Base-by-base conservation (phyloP, 2,329 filamentous ascomycete genomes). In the Pleurostoma richardsiae region DNA sequence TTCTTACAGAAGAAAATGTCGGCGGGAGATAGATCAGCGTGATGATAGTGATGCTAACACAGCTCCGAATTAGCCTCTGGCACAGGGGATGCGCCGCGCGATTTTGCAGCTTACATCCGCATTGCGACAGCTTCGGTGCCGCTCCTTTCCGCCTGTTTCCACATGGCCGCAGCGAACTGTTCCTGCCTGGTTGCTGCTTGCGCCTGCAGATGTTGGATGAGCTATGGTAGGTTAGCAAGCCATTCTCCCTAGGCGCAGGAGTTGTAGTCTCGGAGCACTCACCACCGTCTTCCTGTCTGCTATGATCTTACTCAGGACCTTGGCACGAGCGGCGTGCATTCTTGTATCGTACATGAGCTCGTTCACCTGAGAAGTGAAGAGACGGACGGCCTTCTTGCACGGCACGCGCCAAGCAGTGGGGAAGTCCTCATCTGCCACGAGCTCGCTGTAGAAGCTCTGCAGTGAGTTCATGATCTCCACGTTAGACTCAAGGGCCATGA, bases 401-500 rank as follows among this genome's bases (percentile, higher is more conserved):
- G 30, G 10, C 11, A 43, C 30, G 10, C 39, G 10, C 26, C 4
- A n/a, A 5, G 42, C 42, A 8, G 54, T 45, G 19, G 50, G 50
- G 36, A 65, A 66, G 29, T 57, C 41, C 7, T 53, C 47, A 39
- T 61, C 52, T 1, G 46, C 41, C 4, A 42, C 40, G 6, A 65
- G 42, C 4, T 49, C 30, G 7, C 43, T 40, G 46, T 68, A 68
- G 33, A 63, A 67, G 2, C 48, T 49, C 11, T 47, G 38, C 8
- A 68, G 49, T 0, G 57, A 57, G 5, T 46, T 50, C 6, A 73
- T 55, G 4, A 73, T 58, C 30, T 68, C 60, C 3, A 59, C 49
- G 47, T 74, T 73, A 0, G 62, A 55, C 27, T 69, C 57, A 3
- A 72, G 47, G 2, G 66, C 53, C 54, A 67, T 66, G 26, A 65